Base-by-base conservation (phyloP, 176 grass and related monocot species). In the Avena eriantha region DNA sequence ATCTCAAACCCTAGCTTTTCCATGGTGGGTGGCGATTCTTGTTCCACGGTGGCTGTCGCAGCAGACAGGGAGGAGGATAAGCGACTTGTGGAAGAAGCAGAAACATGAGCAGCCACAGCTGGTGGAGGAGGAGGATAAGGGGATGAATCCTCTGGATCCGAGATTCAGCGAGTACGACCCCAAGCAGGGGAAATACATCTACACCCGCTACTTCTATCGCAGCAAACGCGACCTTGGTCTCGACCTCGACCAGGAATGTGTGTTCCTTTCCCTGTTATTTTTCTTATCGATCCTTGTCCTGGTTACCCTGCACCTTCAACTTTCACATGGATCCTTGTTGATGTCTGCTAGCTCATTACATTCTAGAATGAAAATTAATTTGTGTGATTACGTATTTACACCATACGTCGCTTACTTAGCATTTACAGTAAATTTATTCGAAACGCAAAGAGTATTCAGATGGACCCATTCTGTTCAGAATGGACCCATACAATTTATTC, bases 151-250 rank as follows among this genome's bases (percentile, higher is more conserved):
- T n/a, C 18, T 71, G 18, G 68, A 71, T 8, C 68, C 68, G 9
- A 39, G 67, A 43, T 71, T n/a, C 36, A 43, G 68, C 19, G 68
- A 43, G 36, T 71, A 71, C 68, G 68, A 71, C 68, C 68, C 36
- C 68, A 71, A 71, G 68, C 35, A 71, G 36, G 8, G 19, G 8
- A 19, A 71, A 12, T 71, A 21, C 68, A 45, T 71, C 35, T n/a
- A 45, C 36, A 71, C 36, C 18, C 35, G 36, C 4, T 71, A 71
- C 68, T 45, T n/a, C 68, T 45, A 11, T 71, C 2, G 68, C 36
- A 19, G 1, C 18, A 41, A 41, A 21, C 7, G 19, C 8, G 18
- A 70, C 67, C 17, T 70, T 36, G 19, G 41, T 18, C 16, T 61
- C 21, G 56, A 58, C 56, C 33, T 69, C 34, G 35, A 70, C 35